Conservation (phyloP, 371 early-diverging fungal genomes). For the Mucor piriformis region DNA sequence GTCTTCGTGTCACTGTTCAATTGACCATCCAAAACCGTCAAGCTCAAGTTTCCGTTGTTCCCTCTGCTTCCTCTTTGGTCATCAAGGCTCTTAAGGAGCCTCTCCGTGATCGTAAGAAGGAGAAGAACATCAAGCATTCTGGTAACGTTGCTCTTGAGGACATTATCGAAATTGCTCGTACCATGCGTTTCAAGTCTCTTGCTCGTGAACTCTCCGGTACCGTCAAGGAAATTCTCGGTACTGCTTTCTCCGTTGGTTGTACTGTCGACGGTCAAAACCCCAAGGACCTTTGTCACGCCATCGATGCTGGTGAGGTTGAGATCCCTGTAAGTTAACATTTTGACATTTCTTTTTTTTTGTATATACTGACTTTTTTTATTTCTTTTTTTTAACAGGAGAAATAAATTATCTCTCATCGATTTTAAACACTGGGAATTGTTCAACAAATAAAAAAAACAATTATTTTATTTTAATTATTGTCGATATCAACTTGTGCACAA, state of each 20-base stretch:
- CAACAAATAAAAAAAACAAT: no score
- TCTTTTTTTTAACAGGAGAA: constrained; percentile 94
- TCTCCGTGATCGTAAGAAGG: constrained; percentile 99
- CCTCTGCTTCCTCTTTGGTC: constrained; percentile 97
- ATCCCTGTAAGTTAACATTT: constrained; percentile 78
- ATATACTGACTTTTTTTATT: constrained; percentile 66
- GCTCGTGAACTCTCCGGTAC: constrained; percentile 90
- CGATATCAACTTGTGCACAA: no score
- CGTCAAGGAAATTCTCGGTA: constrained; percentile 99
- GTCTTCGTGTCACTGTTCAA: constrained; percentile 97
- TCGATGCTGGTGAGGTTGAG: constrained; percentile 83
- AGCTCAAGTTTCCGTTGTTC: constrained; percentile 97
- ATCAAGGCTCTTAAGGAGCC: constrained; percentile 99
- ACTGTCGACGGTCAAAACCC: constrained; percentile 64
- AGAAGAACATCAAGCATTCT: constrained; percentile 98
- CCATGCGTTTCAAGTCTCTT: constrained; percentile 93
- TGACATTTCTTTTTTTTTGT: constrained; percentile 59
- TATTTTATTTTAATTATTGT: no score
- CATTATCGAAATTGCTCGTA: constrained; percentile 97
- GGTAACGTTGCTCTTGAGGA: constrained; percentile 92
- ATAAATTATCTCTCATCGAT: constrained; percentile 13
- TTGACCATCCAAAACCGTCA: constrained; percentile 99
- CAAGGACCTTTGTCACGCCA: constrained; percentile 49
- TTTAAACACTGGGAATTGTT: background rate
- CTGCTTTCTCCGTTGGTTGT: constrained; percentile 99